These are phyloP conservation scores for sweet orange (Citrus sinensis) DNA, from an alignment of 345 rosid genomes.

Conservation along the genomic window DNA sequence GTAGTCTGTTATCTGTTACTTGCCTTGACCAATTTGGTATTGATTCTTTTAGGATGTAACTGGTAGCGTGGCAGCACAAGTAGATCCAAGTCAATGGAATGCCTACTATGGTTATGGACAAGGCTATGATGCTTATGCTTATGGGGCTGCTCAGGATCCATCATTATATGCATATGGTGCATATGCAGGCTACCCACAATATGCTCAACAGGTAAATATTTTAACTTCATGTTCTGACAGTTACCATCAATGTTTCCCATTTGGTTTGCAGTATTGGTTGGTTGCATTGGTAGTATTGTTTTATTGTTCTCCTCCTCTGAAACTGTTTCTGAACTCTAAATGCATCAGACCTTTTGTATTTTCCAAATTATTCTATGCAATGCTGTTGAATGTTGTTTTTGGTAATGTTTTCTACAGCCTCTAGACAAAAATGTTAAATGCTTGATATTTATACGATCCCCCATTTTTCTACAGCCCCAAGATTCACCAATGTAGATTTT, in stretches of 20 bases:
- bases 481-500: neutral
- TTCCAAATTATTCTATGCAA: neutral
- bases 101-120: slow-evolving; percentile 95
- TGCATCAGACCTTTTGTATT: neutral
- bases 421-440: no score
- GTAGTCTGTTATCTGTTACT: neutral
- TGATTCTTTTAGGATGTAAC: slow-evolving; percentile 52
- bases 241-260: neutral
- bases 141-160: slow-evolving; percentile 82
- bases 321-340: neutral
- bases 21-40: slow-evolving; percentile 18
- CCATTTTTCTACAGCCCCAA: neutral
- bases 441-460: neutral
- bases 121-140: slow-evolving; percentile 84
- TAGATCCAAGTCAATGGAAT: slow-evolving; percentile 86
- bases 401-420: neutral
- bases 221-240: neutral
- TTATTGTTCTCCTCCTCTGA: neutral
- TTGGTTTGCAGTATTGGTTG: neutral
- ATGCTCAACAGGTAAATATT: slow-evolving; percentile 68
- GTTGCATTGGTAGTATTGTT: neutral
- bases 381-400: neutral
- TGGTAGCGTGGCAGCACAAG: slow-evolving; percentile 62
- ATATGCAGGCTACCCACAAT: slow-evolving; percentile 87
- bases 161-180: slow-evolving; percentile 85